Conservation (phyloP, 768 basidiomycete genomes). For the Trametes villosa region DNA sequence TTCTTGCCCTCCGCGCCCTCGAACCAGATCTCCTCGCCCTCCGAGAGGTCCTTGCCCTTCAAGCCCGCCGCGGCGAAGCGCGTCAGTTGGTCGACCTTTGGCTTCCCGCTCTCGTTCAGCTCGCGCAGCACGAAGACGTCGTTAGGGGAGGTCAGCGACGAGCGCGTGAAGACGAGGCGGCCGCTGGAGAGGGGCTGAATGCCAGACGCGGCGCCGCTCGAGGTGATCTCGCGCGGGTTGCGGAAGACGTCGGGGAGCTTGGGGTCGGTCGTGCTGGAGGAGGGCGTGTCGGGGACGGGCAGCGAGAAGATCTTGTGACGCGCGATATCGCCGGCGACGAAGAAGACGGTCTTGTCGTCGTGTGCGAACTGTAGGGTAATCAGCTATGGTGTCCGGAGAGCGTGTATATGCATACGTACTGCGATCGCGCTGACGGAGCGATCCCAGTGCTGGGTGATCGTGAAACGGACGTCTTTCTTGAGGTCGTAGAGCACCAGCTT, state of each 20-base stretch:
- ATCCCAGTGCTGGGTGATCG: constrained; percentile 85
- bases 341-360: constrained; percentile 69
- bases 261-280: constrained; percentile 56
- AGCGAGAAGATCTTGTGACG: constrained; percentile 74
- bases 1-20: constrained; percentile 73
- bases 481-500: constrained; percentile 85
- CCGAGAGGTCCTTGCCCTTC: constrained; percentile 57
- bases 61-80: constrained; percentile 61
- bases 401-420: constrained; percentile 42
- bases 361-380: constrained; percentile 63
- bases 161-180: constrained; percentile 71
- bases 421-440: constrained; percentile 67
- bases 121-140: constrained; percentile 70
- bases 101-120: constrained; percentile 40
- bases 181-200: constrained; percentile 63
- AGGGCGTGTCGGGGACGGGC: constrained; percentile 66
- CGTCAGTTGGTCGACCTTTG: constrained; percentile 62
- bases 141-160: constrained; percentile 79
- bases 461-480: constrained; percentile 63
- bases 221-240: constrained; percentile 63
- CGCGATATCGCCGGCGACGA: constrained; percentile 80
- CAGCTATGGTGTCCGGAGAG: not conserved
- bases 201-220: constrained; percentile 58
- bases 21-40: constrained; percentile 89
- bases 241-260: constrained; percentile 46